Percentiles rank a stretch among this genome's conserved stretches.
These are phyloP conservation scores for Hagleromyces aurorensis DNA, from an alignment of 805 yeast genomes.

Conservation along the genomic window DNA sequence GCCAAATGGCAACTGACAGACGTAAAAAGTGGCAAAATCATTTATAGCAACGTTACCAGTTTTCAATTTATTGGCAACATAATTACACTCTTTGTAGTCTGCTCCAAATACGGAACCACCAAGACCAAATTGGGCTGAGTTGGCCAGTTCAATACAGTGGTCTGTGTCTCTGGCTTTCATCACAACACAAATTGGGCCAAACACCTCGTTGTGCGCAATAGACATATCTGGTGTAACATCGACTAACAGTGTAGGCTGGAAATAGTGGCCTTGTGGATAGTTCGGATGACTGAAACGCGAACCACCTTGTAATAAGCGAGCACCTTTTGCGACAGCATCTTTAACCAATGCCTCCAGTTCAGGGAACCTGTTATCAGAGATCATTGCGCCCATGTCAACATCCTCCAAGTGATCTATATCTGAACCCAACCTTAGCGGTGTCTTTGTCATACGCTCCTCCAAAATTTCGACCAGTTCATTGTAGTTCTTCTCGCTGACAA, in stretches of 20 bases:
- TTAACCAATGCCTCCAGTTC: slow-evolving; percentile 56
- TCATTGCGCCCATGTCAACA: slow-evolving; percentile 95
- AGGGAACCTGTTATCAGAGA: slow-evolving; percentile 67
- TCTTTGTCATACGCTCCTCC: slow-evolving; percentile 43
- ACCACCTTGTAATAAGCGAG: slow-evolving; percentile 75
- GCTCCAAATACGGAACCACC: slow-evolving; percentile 88
- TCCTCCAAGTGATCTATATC: slow-evolving; percentile 86
- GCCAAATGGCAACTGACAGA: slow-evolving; percentile 96
- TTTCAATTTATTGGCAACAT: slow-evolving; percentile 54
- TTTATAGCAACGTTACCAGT: slow-evolving; percentile 95
- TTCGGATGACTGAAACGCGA: slow-evolving; percentile 74
- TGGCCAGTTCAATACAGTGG: slow-evolving; percentile 71
- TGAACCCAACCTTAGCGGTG: slow-evolving; percentile 66
- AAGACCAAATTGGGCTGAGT: slow-evolving; percentile 78
- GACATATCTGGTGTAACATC: slow-evolving; percentile 73
- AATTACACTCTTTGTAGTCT: slow-evolving; percentile 46
- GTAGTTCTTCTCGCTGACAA: slow-evolving; percentile 67
- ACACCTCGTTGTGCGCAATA: slow-evolving; percentile 84
- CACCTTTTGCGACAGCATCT: slow-evolving; percentile 78
- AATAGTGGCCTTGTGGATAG: slow-evolving; percentile 92
- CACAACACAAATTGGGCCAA: slow-evolving; percentile 84
- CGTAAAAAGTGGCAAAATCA: slow-evolving; percentile 94
- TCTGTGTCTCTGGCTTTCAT: slow-evolving; percentile 61
- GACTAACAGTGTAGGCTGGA: slow-evolving; percentile 78
- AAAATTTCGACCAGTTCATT: slow-evolving; percentile 52